Percentiles rank a stretch among this genome's conserved stretches.
Conservation (phyloP, 768 basidiomycete species). For the Porpolomopsis calyptriformis region DNA sequence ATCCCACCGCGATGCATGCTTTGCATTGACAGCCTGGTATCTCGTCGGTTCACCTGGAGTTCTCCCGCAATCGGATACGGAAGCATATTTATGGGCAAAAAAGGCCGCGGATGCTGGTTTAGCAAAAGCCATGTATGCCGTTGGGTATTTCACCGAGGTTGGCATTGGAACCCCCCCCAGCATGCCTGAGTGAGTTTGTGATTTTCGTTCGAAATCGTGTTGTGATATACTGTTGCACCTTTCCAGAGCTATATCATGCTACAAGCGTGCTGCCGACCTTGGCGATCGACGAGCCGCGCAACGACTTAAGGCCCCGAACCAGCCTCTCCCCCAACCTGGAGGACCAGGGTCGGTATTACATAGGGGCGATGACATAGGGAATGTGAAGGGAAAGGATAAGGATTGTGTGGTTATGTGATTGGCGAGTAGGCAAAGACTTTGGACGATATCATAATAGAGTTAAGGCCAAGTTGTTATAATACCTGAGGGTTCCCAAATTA, state of each 20-base stretch:
- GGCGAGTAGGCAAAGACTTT: neutral
- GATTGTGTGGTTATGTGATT: slow-evolving; percentile 81
- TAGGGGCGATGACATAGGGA: slow-evolving; percentile 34
- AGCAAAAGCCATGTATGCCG: slow-evolving; percentile 93
- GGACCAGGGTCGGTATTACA: slow-evolving; percentile 53
- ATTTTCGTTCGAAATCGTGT: neutral
- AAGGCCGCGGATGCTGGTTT: slow-evolving; percentile 89
- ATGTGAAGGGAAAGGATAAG: slow-evolving; percentile 49
- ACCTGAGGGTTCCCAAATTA: neutral
- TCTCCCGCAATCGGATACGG: slow-evolving; percentile 95
- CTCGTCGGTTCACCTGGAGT: slow-evolving; percentile 97
- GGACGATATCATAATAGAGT: neutral
- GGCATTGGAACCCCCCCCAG: slow-evolving; percentile 74
- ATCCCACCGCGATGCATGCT: slow-evolving; percentile 93
- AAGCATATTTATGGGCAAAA: slow-evolving; percentile 95
- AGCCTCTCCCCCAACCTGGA: slow-evolving; percentile 46
- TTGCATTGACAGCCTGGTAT: slow-evolving; percentile 98
- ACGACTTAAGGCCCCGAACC: slow-evolving; percentile 56
- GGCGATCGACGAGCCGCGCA: slow-evolving; percentile 92
- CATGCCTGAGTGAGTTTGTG: slow-evolving; percentile 47
- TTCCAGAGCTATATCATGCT: slow-evolving; percentile 62
- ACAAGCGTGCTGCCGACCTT: slow-evolving; percentile 80
- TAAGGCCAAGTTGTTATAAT: no score
- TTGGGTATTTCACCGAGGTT: slow-evolving; percentile 95
- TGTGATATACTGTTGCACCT: neutral